Evolutionary conservation across 257 asterid species (phyloP).

Genomic region (Lantana camara): DNA sequence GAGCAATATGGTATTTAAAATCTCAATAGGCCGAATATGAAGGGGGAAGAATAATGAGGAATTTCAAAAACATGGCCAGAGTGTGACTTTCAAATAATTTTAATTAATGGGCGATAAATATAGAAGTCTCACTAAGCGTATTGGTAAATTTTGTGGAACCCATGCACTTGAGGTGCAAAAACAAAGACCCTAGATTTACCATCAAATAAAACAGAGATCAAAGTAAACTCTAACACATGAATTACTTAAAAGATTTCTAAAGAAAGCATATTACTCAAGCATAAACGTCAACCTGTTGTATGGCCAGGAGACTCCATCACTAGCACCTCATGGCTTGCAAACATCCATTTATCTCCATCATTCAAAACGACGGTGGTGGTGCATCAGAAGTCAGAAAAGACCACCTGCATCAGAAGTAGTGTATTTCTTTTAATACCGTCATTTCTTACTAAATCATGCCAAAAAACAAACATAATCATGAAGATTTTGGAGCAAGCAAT

Average conservation of each 20-base stretch:
- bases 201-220: conserved; percentile 14
- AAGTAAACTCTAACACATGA: conserved; percentile 9
- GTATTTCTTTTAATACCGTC: too few species aligned
- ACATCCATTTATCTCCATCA: conserved; percentile 97
- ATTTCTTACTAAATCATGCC: too few species aligned
- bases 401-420: too few species aligned
- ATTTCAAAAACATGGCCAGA: neutral
- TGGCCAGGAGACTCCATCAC: conserved; percentile 93
- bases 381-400: too few species aligned
- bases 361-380: conserved; percentile 62
- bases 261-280: too few species aligned
- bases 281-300: conserved; percentile 92
- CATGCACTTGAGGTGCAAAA: too few species aligned
- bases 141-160: too few species aligned
- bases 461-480: too few species aligned
- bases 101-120: too few species aligned
- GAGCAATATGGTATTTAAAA: neutral
- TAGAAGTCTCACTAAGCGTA: neutral
- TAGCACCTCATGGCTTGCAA: conserved; percentile 94
- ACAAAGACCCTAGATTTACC: neutral
- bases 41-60: neutral
- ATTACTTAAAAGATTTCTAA: conserved; percentile 11
- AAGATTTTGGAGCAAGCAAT: too few species aligned
- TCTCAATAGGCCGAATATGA: too few species aligned
- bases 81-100: too few species aligned